A percentile compares a stretch with the other conserved stretches of the same genome.
phyloP scores from a whole-genome alignment of 495 filamentous ascomycete genomes.

The Penicillium longicatenatum region DNA sequence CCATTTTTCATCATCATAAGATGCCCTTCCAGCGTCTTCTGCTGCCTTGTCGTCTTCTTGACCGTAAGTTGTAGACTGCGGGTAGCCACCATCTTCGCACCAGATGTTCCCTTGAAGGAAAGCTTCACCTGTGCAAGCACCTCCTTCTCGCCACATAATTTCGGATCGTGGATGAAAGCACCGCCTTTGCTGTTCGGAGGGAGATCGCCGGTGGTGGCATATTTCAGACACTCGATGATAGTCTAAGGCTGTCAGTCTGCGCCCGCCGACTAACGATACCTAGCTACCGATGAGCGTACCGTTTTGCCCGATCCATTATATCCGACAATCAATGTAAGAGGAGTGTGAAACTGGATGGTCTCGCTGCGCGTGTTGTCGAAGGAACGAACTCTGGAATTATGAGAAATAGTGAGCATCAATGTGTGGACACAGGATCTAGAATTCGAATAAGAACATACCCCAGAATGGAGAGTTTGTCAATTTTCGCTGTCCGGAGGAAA shows the following conservation, averaged over 20 bases:
- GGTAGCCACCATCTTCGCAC: conserved; percentile 75
- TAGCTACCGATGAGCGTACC: conserved; percentile 35
- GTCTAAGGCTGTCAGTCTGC: conserved; percentile 53
- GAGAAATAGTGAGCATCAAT: neutral
- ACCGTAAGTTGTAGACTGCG: conserved; percentile 82
- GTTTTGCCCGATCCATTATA: conserved; percentile 98
- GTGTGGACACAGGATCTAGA: neutral
- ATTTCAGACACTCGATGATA: conserved; percentile 98
- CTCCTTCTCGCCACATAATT: conserved; percentile 86
- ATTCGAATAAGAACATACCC: conserved; percentile 51
- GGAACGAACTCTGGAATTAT: conserved; percentile 70
- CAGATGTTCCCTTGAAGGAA: conserved; percentile 74
- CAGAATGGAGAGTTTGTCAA: conserved; percentile 85
- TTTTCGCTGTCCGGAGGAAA: conserved; percentile 53
- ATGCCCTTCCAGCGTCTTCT: conserved; percentile 79
- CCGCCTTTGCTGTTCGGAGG: conserved; percentile 93
- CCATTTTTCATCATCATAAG: conserved; percentile 76
- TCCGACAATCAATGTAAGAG: conserved; percentile 93
- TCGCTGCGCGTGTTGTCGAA: conserved; percentile 78
- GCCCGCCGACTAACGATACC: neutral
- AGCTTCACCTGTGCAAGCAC: conserved; percentile 91
- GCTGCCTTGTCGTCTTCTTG: conserved; percentile 72
- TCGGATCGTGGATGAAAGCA: conserved; percentile 96
- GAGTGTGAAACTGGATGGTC: conserved; percentile 86
- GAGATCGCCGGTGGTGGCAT: conserved; percentile 91